Conservation (phyloP, 495 filamentous ascomycete species). For the Gamarada debralockiae region DNA sequence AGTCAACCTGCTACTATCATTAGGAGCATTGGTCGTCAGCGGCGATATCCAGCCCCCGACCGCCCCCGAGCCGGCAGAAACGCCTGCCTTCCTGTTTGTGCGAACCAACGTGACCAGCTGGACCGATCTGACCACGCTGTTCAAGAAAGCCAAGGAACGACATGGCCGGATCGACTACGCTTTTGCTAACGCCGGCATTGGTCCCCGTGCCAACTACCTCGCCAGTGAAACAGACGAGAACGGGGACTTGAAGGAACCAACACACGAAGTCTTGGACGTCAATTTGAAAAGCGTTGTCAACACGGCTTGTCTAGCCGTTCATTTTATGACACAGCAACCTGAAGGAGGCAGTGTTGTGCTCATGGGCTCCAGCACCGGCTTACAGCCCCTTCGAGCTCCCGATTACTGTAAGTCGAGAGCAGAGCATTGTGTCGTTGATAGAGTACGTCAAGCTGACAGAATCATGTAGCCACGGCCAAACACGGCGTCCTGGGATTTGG, state of each 20-base stretch:
- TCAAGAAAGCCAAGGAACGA: slow-evolving; percentile 31
- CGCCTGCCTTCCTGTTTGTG: slow-evolving; percentile 27
- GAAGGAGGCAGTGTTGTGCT: too few relatives aligned
- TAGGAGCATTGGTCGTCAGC: slow-evolving; percentile 41
- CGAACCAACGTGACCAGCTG: slow-evolving; percentile 39
- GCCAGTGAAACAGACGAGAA: slow-evolving; percentile 36
- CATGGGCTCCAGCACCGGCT: too few relatives aligned
- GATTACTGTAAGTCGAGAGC: too few relatives aligned
- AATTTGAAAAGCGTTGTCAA: slow-evolving; percentile 41
- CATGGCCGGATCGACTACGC: slow-evolving; percentile 47
- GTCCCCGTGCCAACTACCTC: slow-evolving; percentile 34
- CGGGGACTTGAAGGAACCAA: slow-evolving; percentile 38
- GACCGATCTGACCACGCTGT: slow-evolving; percentile 35
- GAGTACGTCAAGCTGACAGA: too few relatives aligned
- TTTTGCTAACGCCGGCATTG: slow-evolving; percentile 46
- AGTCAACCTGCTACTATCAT: slow-evolving; percentile 37
- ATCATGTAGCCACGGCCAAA: too few relatives aligned
- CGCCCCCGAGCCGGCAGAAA: too few relatives aligned
- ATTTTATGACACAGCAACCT: slow-evolving; percentile 36
- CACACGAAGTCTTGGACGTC: slow-evolving; percentile 35
- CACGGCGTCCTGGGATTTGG: too few relatives aligned
- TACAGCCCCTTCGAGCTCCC: too few relatives aligned
- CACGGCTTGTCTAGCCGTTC: slow-evolving; percentile 33
- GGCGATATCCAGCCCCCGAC: slow-evolving; percentile 36
- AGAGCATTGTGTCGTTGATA: too few relatives aligned